Conservation (phyloP, 441 rosid genomes). For the Mallotus japonicus region DNA sequence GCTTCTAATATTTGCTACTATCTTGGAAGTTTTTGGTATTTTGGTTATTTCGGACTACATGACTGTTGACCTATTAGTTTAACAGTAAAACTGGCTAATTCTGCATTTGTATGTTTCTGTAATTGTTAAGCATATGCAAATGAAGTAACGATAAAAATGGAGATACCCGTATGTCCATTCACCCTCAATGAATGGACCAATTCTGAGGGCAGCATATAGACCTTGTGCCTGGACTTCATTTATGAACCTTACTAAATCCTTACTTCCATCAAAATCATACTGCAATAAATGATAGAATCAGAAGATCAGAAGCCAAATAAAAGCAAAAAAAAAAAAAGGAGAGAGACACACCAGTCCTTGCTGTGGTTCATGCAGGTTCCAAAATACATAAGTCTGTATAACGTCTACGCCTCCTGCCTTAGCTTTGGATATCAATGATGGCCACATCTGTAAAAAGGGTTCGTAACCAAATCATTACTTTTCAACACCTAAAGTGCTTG, state of each 20-base stretch:
- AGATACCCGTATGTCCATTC: constrained; percentile 85
- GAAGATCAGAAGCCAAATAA: background rate
- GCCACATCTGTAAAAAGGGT: constrained; percentile 67
- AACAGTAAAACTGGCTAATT: background rate
- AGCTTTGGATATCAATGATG: constrained; percentile 62
- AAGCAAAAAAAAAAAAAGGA: background rate
- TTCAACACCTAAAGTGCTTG: background rate
- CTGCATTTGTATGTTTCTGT: background rate
- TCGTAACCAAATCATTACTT: background rate
- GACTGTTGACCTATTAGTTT: background rate
- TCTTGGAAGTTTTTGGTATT: too few species aligned
- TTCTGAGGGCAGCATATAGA: constrained; percentile 65
- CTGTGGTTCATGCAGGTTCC: constrained; percentile 78
- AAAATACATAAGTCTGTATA: constrained; percentile 84
- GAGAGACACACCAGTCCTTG: constrained; percentile 50
- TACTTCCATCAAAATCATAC: constrained; percentile 75
- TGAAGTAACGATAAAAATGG: background rate
- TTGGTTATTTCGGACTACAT: too few species aligned
- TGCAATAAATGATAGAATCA: constrained; percentile 18
- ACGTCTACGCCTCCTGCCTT: constrained; percentile 84
- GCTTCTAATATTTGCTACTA: background rate
- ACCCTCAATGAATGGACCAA: constrained; percentile 79
- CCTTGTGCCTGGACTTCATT: constrained; percentile 69
- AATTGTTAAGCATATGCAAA: background rate
- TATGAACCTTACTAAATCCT: constrained; percentile 61